Percentiles rank a stretch among this genome's conserved stretches.
phyloP scores from a whole-genome alignment of 768 basidiomycete genomes.

The Mycena pura region DNA sequence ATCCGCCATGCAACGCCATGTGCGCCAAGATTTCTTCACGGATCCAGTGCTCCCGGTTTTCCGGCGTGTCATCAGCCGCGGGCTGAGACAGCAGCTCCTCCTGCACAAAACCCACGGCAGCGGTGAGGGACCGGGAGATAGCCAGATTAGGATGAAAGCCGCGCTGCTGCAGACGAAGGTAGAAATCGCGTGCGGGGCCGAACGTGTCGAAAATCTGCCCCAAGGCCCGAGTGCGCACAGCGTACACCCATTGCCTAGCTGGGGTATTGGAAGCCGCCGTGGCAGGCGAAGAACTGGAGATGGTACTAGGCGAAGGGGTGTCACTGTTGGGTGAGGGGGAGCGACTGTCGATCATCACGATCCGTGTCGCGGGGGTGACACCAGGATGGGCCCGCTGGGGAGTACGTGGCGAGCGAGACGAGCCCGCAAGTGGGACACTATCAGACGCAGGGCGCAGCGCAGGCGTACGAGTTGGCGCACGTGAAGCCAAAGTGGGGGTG shows the following conservation, averaged over 20 bases:
- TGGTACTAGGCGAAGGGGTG: neutral
- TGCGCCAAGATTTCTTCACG: neutral
- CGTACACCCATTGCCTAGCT: neutral
- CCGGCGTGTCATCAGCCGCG: no score
- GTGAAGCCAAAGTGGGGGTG: no score
- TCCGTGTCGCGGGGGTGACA: no score
- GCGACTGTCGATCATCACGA: neutral
- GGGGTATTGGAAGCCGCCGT: no score
- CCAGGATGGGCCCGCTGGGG: no score
- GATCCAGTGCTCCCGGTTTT: neutral
- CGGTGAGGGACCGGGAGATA: neutral
- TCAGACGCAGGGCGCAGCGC: no score
- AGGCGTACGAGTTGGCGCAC: no score
- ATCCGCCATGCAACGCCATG: neutral
- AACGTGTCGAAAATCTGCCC: neutral
- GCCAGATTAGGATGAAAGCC: neutral
- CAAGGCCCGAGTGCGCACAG: neutral
- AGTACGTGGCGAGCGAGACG: no score
- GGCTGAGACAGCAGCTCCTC: fast-evolving
- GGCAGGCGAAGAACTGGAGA: no score
- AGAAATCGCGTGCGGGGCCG: neutral
- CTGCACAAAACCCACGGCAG: neutral
- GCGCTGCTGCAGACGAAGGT: neutral
- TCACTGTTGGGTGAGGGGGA: constrained; percentile 1
- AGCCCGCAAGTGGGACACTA: no score